Evolutionary conservation across 306 rosid species (phyloP), one percentile per base, ranked within the genome.

Genomic region (Prosopis cineraria): DNA sequence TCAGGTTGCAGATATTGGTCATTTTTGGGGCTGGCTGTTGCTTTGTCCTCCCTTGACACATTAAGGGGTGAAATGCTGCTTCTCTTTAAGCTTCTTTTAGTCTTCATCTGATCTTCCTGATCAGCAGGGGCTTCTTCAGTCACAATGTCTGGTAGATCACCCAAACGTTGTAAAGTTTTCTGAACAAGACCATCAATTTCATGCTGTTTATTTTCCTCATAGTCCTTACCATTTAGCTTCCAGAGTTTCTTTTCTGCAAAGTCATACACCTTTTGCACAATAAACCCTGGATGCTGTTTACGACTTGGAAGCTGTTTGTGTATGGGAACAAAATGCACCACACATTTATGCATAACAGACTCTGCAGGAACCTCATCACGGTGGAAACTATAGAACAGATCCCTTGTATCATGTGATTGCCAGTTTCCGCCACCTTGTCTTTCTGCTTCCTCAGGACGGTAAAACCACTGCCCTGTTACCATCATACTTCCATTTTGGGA

Each of bases 391-490:
- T 96, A 96, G 86, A 96, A 96, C 58, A 96, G 88, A 82, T 93
- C 97, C 84, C 94, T 91, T 3, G 96, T 86, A 88, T 96, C 99
- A 72, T 77, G 76, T 31, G 99, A 91, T 72, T 90, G 85, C 98
- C 98, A 96, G 79, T 74, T 87, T 75, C 97, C 96, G 37, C 99
- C 97, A n/a, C 88, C 93, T 80, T 87, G 88, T 79, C 71, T 86
- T 73, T 86, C 93, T 78, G 99, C 99, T 86, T 96, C 99, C 84
- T 93, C 99, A 3, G 99, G 99, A 29, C 99, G 97, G 83, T 96
- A 96, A 81, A 96, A 96, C 99, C 98, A 92, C 68, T 95, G 98
- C 39, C 98, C 93, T 5, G 89, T 84, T 56, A 95, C 86, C 93
- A 82, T 88, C 78, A 95, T 78, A 78, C 81, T 86, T 39, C 96